Evolutionary conservation across 2,329 filamentous ascomycete species (phyloP), one percentile per base, ranked within the genome.

Genomic region (Aspergillus cejpii): DNA sequence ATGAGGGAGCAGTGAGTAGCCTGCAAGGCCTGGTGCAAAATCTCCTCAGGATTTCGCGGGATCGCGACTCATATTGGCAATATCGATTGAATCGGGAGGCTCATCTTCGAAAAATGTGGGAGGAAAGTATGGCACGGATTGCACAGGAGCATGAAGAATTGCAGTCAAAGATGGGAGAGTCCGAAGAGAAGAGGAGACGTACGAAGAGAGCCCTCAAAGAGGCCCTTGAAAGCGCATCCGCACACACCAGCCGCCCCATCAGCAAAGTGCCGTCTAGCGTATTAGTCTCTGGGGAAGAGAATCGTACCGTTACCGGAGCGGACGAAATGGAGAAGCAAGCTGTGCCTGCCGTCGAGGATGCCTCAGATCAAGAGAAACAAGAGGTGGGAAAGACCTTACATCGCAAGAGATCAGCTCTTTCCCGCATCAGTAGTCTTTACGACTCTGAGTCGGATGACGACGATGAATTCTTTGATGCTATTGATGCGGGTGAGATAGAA

Each of bases 71-170:
- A 0, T 95, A 94, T 64, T 98, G 92, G 92, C 91, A 97, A 65
- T 94, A 94, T 63, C 83, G 90, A 11, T 74, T 98, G 31, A 90
- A 95, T 55, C 84, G 89, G 43, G 92, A 98, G 69, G 83, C 84
- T 34, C 87, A 95, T 62, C 84, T 97, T 70, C 82, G 92, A 28
- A 84, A 87, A 48, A 87, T 98, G 81, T 98, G 92, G 92, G 92
- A 98, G 68, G 92, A 98, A 60, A 97, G 90, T 68, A 96, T 98
- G 92, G 89, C 92, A 7, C 83, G 90, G 58, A 85, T 98, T n/a
- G 92, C 90, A 14, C 83, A 81, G 44, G 92, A 98, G 64, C 92
- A 98, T 58, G 92, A 97, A 67, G 80, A 89, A 41, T 77, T 98
- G 1, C 88, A 97, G 63, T 87, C 81, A 27, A 84, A 83, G 46